These are phyloP conservation scores for Phenoliferia sp. DNA, from an alignment of 1,284 basidiomycete species.

Conservation along the genomic window DNA sequence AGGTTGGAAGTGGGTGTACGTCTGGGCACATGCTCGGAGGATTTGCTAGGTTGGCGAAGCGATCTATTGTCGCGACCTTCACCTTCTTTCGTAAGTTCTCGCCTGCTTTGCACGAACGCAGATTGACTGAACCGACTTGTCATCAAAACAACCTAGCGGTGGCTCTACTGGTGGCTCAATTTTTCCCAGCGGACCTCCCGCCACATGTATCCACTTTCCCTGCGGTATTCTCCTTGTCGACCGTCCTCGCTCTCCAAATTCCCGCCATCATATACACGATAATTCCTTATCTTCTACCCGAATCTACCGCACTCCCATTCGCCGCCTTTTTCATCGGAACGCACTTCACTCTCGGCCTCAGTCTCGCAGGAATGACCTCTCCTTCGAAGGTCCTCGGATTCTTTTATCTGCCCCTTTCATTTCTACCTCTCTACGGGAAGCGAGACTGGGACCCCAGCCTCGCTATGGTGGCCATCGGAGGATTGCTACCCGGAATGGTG, in stretches of 20 bases:
- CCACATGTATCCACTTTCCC: neutral
- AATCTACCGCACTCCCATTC: neutral
- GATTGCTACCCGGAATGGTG: slow-evolving; percentile 46
- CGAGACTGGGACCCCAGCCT: slow-evolving; percentile 47
- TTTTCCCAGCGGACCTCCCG: slow-evolving; percentile 13
- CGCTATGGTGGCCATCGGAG: slow-evolving; percentile 46
- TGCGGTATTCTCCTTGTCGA: slow-evolving; percentile 7
- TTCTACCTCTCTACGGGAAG: neutral
- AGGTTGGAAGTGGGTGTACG: slow-evolving; percentile 40
- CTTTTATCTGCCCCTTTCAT: slow-evolving; percentile 26
- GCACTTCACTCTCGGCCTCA: slow-evolving; percentile 40
- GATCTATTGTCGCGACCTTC: slow-evolving; percentile 37
- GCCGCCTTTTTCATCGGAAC: slow-evolving; percentile 35
- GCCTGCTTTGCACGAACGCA: too few relatives aligned
- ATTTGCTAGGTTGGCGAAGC: slow-evolving; percentile 36
- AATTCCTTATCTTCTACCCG: slow-evolving; percentile 1
- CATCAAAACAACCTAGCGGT: too few relatives aligned
- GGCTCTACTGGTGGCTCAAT: slow-evolving; percentile 35
- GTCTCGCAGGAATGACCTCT: slow-evolving; percentile 40
- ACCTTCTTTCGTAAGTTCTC: slow-evolving; percentile 40
- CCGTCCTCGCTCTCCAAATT: slow-evolving; percentile 32
- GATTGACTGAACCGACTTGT: too few relatives aligned
- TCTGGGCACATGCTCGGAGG: slow-evolving; percentile 41
- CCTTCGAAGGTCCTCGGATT: slow-evolving; percentile 37
- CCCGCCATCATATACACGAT: slow-evolving; percentile 33